phyloP scores from a whole-genome alignment of 2,329 filamentous ascomycete genomes.

The Colletotrichum tropicale region DNA sequence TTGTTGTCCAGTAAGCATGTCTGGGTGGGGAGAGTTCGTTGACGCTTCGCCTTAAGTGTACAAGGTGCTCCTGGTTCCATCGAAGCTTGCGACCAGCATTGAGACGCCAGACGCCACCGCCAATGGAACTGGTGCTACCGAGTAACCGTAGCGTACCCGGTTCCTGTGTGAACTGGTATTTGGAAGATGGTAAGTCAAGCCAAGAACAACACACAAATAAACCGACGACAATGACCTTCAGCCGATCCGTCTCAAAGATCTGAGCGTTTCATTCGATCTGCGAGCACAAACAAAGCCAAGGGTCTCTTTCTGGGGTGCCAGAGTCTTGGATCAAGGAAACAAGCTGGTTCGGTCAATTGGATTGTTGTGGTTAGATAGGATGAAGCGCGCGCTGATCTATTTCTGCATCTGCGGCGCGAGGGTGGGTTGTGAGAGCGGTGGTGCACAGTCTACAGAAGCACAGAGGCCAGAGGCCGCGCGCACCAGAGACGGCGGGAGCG shows the following conservation, averaged over 20 bases:
- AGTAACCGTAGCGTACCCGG: background rate
- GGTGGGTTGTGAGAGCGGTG: background rate
- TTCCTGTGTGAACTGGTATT: background rate
- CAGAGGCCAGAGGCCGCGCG: background rate
- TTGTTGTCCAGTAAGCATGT: background rate
- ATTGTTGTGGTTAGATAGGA: background rate
- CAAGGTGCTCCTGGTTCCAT: background rate
- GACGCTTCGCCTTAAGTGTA: background rate
- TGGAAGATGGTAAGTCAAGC: background rate
- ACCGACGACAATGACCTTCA: background rate
- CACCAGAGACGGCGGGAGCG: background rate
- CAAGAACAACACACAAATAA: background rate
- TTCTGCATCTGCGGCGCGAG: slow-evolving; percentile 4
- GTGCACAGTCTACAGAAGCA: background rate
- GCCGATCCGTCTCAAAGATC: background rate
- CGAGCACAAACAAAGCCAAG: background rate
- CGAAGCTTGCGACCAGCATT: background rate
- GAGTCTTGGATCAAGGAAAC: background rate
- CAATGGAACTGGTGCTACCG: background rate
- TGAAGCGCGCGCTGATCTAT: slow-evolving; percentile 21
- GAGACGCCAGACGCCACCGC: background rate
- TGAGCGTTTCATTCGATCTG: background rate
- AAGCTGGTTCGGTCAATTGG: background rate
- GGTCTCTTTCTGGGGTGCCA: background rate
- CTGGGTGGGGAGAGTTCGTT: background rate